Evolutionary conservation across 176 grass and related monocot genomes (phyloP).

Genomic region (Aegilops sharonensis): DNA sequence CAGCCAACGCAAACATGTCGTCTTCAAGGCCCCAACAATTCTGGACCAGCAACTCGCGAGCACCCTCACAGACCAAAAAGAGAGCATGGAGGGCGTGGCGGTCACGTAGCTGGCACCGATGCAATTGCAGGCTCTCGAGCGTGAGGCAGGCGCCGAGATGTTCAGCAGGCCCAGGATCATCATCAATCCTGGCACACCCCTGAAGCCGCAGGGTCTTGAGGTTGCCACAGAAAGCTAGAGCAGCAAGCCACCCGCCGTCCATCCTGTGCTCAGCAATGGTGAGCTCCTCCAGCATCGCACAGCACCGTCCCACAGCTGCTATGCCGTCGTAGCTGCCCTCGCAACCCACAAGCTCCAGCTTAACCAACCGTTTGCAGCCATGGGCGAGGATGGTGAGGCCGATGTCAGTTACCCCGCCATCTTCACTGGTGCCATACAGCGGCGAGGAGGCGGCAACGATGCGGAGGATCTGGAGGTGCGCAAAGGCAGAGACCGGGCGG

Average conservation of each 20-base stretch:
- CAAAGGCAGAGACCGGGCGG: constrained; percentile 81
- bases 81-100: constrained; percentile 58
- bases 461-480: constrained; percentile 85
- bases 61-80: constrained; percentile 76
- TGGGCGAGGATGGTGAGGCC: constrained; percentile 97
- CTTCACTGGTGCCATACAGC: constrained; percentile 41
- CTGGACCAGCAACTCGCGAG: constrained; percentile 68
- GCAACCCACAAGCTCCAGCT: constrained; percentile 76
- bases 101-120: constrained; percentile 73
- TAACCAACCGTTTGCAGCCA: constrained; percentile 81
- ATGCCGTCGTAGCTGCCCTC: constrained; percentile 92
- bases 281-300: constrained; percentile 90
- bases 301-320: constrained; percentile 81
- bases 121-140: constrained; percentile 81
- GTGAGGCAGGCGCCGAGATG: constrained; percentile 82
- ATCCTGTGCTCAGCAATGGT: constrained; percentile 73
- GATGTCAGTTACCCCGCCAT: constrained; percentile 76
- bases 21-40: constrained; percentile 97
- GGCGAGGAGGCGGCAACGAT: constrained; percentile 52
- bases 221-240: constrained; percentile 81
- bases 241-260: constrained; percentile 79
- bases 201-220: constrained; percentile 79
- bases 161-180: constrained; percentile 70
- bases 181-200: constrained; percentile 67
- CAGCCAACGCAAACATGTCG: constrained; percentile 64